Evolutionary conservation across 129 eudicot genomes (phyloP).

Genomic region (Cynara cardunculus): DNA sequence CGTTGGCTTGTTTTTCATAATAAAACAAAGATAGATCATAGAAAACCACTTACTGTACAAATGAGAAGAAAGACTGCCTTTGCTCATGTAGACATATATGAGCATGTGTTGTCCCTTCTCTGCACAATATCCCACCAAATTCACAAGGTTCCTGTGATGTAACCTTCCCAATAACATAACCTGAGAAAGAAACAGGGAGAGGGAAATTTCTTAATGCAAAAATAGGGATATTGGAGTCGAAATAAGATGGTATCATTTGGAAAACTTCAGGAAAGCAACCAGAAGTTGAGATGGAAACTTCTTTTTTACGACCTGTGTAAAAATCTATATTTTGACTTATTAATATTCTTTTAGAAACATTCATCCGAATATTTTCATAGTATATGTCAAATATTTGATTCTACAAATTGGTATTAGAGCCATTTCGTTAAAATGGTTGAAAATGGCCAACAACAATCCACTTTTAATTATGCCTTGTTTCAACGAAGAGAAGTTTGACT

Average conservation of each 20-base stretch:
- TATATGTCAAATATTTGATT: not conserved
- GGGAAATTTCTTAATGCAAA: not conserved
- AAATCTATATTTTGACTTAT: not conserved
- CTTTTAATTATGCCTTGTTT: no score
- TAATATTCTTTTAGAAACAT: not conserved
- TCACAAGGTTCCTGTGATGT: slow-evolving; percentile 95
- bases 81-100: slow-evolving; percentile 88
- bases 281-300: not conserved
- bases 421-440: no score
- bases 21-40: not conserved
- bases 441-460: no score
- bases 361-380: not conserved
- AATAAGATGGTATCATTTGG: not conserved
- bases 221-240: not conserved
- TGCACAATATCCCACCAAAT: slow-evolving; percentile 89
- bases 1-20: not conserved
- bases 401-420: no score
- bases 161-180: slow-evolving; percentile 85
- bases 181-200: slow-evolving; percentile 27
- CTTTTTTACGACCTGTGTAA: not conserved
- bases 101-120: slow-evolving; percentile 93
- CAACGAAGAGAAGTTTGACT: no score
- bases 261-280: not conserved
- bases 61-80: slow-evolving; percentile 87
- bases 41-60: slow-evolving; percentile 56